Conservation (phyloP, 2,329 filamentous ascomycete genomes). For the Xenoacremonium recifei region DNA sequence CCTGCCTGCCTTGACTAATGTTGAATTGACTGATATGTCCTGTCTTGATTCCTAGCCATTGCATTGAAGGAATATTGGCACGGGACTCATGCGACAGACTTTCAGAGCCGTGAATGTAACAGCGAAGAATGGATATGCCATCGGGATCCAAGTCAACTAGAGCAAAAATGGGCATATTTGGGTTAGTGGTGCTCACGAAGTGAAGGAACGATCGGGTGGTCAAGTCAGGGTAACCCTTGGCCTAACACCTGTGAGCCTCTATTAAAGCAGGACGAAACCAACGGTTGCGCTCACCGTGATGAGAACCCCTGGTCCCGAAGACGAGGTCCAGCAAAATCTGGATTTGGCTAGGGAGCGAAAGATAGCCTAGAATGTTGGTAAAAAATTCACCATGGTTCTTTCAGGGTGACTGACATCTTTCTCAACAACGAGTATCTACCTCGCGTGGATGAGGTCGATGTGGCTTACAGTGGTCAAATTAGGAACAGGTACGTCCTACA, state of each 20-base stretch:
- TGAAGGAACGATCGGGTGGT: slow-evolving; percentile 65
- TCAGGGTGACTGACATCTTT: slow-evolving; percentile 71
- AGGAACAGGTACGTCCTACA: slow-evolving; percentile 62
- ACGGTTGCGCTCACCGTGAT: slow-evolving; percentile 54
- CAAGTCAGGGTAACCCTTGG: slow-evolving; percentile 80
- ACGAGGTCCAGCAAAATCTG: slow-evolving; percentile 49
- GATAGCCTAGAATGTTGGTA: slow-evolving; percentile 65
- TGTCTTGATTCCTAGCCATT: slow-evolving; percentile 63
- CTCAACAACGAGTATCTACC: slow-evolving; percentile 73
- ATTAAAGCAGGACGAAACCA: no score
- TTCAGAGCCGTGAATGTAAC: slow-evolving; percentile 70
- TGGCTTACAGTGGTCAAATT: slow-evolving; percentile 45
- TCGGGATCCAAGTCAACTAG: slow-evolving; percentile 77
- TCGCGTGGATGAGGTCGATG: slow-evolving; percentile 47
- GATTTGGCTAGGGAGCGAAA: slow-evolving; percentile 65
- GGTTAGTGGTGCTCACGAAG: slow-evolving; percentile 45
- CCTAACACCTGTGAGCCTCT: slow-evolving; percentile 42
- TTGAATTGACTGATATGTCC: slow-evolving; percentile 33
- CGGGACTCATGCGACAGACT: slow-evolving; percentile 59
- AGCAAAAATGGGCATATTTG: slow-evolving; percentile 56
- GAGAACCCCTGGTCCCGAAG: slow-evolving; percentile 58
- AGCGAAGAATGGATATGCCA: slow-evolving; percentile 70
- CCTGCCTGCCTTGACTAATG: slow-evolving; percentile 1
- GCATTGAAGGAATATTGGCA: slow-evolving; percentile 48
- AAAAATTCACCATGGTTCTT: no score